Evolutionary conservation across 345 rosid genomes (phyloP).

Genomic region (Salix purpurea): DNA sequence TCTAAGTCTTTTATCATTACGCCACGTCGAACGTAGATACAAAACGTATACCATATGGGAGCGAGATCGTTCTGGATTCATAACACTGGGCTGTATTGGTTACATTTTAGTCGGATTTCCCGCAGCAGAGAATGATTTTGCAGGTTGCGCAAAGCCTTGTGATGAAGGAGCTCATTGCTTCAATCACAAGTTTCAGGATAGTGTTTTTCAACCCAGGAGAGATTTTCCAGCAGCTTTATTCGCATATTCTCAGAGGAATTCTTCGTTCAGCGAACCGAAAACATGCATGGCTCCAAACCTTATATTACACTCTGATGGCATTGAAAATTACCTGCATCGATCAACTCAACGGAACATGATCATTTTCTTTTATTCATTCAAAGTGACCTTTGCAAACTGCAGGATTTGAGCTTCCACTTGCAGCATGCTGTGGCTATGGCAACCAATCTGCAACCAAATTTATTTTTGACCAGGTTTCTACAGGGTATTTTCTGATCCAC

Average conservation of each 20-base stretch:
- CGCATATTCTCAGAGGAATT: constrained; percentile 26
- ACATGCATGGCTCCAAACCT: background rate
- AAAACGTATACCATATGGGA: constrained; percentile 39
- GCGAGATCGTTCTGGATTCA: constrained; percentile 64
- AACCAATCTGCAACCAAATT: constrained; percentile 31
- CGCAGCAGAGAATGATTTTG: constrained; percentile 20
- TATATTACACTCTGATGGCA: background rate
- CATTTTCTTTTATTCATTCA: background rate
- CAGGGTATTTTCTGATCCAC: constrained; percentile 31
- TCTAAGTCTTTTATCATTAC: too few species aligned
- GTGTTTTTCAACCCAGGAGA: constrained; percentile 31
- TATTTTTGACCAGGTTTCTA: constrained; percentile 28
- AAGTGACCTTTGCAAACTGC: background rate
- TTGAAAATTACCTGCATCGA: background rate
- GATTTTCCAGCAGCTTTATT: constrained; percentile 34
- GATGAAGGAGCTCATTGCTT: constrained; percentile 46
- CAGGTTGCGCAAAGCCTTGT: constrained; percentile 44
- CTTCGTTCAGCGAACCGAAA: background rate
- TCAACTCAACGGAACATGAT: too few species aligned
- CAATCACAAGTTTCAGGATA: constrained; percentile 34
- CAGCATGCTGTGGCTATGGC: constrained; percentile 17
- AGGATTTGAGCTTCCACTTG: constrained; percentile 17
- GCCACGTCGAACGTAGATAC: background rate
- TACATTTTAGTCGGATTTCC: constrained; percentile 28
- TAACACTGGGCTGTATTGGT: constrained; percentile 64